Conservation (phyloP, 345 rosid species). For the Eucalyptus sp. region DNA sequence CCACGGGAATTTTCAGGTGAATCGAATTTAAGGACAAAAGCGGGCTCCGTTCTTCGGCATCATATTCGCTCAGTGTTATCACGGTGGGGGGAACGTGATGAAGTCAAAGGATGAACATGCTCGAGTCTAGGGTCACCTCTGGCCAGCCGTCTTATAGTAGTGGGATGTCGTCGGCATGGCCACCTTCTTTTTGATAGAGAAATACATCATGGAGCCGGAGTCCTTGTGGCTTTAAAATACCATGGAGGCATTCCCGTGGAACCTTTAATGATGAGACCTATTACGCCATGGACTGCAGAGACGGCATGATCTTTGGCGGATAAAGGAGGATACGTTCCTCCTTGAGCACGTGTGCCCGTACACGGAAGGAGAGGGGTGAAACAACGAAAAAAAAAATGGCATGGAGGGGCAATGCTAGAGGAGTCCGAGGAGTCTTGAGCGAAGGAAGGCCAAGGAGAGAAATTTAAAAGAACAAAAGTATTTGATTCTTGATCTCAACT, state of each 20-base stretch:
- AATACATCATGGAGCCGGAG: background rate
- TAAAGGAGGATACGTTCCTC: background rate
- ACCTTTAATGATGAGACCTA: background rate
- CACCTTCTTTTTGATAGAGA: background rate
- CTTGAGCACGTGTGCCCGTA: background rate
- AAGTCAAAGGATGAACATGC: background rate
- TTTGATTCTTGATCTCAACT: background rate
- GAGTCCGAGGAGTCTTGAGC: background rate
- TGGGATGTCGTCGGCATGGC: background rate
- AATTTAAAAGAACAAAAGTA: no score
- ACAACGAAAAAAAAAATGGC: background rate
- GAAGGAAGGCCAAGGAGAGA: background rate
- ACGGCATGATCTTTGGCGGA: background rate
- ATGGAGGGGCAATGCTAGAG: background rate
- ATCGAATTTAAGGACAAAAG: slow-evolving; percentile 36
- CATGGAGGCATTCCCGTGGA: background rate
- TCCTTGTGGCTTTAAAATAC: background rate
- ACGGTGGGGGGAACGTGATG: background rate
- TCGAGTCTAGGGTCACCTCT: background rate
- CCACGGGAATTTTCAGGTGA: slow-evolving; percentile 10
- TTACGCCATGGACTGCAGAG: background rate
- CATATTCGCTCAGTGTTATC: background rate
- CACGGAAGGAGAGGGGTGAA: background rate
- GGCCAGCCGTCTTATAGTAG: background rate
- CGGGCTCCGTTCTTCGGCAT: slow-evolving; percentile 44